Evolutionary conservation across 106 monocot genomes (phyloP).

Genomic region (Dactylorhiza incarnata): DNA sequence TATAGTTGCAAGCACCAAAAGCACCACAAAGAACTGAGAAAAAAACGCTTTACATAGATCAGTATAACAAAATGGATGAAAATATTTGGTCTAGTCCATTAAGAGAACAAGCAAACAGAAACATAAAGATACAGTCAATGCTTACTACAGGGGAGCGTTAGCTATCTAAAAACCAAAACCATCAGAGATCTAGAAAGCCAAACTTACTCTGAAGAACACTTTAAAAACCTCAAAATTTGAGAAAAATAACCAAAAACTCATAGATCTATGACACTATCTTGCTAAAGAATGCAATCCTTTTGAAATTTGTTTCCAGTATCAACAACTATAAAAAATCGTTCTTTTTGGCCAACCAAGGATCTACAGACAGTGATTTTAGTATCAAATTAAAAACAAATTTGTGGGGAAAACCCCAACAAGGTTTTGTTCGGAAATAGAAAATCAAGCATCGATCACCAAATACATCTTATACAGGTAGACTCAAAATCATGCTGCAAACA

Average conservation of each 20-base stretch:
- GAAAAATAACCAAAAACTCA: background rate
- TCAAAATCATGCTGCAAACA: background rate
- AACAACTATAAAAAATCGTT: background rate
- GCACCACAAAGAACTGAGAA: conserved; percentile 23
- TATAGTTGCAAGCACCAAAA: conserved; percentile 18
- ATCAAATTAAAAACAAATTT: background rate
- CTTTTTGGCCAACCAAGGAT: background rate
- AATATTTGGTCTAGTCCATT: background rate
- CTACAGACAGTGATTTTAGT: background rate
- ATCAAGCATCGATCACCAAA: background rate
- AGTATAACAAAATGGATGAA: background rate
- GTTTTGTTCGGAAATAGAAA: no score
- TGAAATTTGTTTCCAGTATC: background rate
- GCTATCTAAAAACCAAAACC: background rate
- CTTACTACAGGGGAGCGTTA: background rate
- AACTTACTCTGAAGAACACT: background rate
- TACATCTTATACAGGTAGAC: background rate
- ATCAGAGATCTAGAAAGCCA: background rate
- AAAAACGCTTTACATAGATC: background rate
- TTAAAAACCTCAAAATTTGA: background rate
- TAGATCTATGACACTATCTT: background rate
- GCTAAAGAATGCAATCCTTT: background rate
- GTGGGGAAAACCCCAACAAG: no score
- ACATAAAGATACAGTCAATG: background rate
- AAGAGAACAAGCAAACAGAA: conserved; percentile 1